A percentile compares a stretch with the other conserved stretches of the same genome.
Conservation (phyloP, 352 stramenopile genomes). For the Phytopythium ostracodes region DNA sequence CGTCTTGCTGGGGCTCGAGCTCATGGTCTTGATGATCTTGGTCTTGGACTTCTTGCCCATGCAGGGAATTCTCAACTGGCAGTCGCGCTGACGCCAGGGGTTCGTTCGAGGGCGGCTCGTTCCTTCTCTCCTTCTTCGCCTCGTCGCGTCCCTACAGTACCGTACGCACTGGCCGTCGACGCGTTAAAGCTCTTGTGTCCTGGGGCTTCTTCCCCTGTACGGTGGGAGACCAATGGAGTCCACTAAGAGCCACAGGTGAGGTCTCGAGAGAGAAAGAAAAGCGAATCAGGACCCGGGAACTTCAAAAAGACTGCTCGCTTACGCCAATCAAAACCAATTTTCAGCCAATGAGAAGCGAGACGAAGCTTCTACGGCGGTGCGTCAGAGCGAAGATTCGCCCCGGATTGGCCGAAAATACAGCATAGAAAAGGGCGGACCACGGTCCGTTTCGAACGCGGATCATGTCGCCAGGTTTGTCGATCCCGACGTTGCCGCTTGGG, state of each 20-base stretch:
- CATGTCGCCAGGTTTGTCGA: neutral
- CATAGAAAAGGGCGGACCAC: neutral
- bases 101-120: neutral
- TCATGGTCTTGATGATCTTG: slow-evolving; percentile 7
- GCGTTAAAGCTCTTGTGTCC: neutral
- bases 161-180: no score
- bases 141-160: neutral
- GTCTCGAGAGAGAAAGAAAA: neutral
- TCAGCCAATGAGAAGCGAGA: slow-evolving; percentile 1
- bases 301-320: neutral
- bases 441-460: neutral
- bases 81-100: neutral
- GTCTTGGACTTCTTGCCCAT: slow-evolving; percentile 29
- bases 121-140: neutral
- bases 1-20: slow-evolving; percentile 4
- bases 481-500: neutral
- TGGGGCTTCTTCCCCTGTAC: no score
- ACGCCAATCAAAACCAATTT: neutral
- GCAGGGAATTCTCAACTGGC: slow-evolving; percentile 27
- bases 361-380: neutral
- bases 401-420: slow-evolving; percentile 4
- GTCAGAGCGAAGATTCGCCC: slow-evolving; percentile 1
- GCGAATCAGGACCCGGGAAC: neutral
- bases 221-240: no score
- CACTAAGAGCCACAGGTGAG: no score